Evolutionary conservation across 192 early-diverging fungal genomes (phyloP).

Genomic region (Obelidium mucronatum): DNA sequence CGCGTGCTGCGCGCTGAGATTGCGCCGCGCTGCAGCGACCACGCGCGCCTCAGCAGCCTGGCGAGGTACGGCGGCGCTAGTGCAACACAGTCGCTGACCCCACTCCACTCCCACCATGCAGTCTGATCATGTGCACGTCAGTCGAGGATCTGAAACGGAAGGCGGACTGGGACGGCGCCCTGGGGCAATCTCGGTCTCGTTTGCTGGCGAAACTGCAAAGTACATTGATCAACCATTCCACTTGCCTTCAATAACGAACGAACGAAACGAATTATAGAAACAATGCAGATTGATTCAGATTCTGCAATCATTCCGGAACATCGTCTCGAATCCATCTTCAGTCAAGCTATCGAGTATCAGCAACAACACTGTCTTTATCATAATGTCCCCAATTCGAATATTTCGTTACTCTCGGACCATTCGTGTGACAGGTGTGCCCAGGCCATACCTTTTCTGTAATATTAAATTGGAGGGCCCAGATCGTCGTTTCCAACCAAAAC

Average conservation of each 20-base stretch:
- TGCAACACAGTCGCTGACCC: no score
- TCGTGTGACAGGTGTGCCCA: constrained; percentile 69
- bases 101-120: constrained; percentile 26
- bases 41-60: constrained; percentile 74
- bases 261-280: no score
- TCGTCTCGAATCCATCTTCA: constrained; percentile 83
- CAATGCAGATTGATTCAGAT: no score
- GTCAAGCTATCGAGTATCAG: constrained; percentile 82
- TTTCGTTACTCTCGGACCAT: constrained; percentile 77
- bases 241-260: no score
- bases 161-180: constrained; percentile 82
- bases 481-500: constrained; percentile 34
- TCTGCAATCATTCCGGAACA: constrained; percentile 91
- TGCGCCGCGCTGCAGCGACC: constrained; percentile 72
- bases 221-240: no score
- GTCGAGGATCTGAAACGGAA: constrained; percentile 70
- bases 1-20: constrained; percentile 82
- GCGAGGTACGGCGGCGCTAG: constrained; percentile 68
- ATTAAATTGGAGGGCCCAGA: no score
- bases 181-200: constrained; percentile 69
- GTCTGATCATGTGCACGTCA: constrained; percentile 74
- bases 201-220: constrained; percentile 73
- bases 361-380: constrained; percentile 85
- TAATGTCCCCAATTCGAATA: constrained; percentile 61
- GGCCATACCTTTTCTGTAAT: no score